Evolutionary conservation across 129 eudicot species (phyloP).

Genomic region (Mikania micrantha): DNA sequence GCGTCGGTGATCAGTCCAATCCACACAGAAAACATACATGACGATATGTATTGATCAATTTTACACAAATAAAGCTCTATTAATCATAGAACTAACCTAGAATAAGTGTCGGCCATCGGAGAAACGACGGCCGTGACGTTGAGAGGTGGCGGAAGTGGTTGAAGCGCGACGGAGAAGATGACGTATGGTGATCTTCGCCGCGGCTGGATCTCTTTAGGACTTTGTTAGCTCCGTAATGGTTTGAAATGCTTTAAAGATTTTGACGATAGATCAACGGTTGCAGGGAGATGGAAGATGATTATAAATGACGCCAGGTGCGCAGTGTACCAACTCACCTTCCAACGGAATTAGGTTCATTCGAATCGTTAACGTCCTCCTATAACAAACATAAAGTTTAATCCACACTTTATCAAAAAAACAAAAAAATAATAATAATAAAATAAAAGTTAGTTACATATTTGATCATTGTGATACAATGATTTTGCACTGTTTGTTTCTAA

Average conservation of each 20-base stretch:
- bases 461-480: too few relatives aligned
- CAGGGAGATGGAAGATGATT: neutral
- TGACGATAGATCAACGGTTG: slow-evolving; percentile 5
- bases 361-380: neutral
- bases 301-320: slow-evolving; percentile 6
- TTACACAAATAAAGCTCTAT: neutral
- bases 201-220: slow-evolving; percentile 9
- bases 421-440: too few relatives aligned
- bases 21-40: neutral
- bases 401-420: too few relatives aligned
- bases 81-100: slow-evolving; percentile 30
- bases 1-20: neutral
- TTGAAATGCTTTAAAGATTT: neutral
- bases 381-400: too few relatives aligned
- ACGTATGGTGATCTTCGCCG: slow-evolving; percentile 8
- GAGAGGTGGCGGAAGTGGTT: slow-evolving; percentile 10
- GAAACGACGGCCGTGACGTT: slow-evolving; percentile 3
- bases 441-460: too few relatives aligned
- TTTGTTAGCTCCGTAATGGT: slow-evolving; percentile 15
- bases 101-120: slow-evolving; percentile 40
- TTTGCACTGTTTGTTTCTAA: too few relatives aligned
- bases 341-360: slow-evolving; percentile 12
- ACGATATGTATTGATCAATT: neutral
- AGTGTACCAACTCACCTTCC: slow-evolving; percentile 14
- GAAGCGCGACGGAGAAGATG: slow-evolving; percentile 18